Conservation (phyloP, 371 early-diverging fungal genomes). For the Rozella allomycis region DNA sequence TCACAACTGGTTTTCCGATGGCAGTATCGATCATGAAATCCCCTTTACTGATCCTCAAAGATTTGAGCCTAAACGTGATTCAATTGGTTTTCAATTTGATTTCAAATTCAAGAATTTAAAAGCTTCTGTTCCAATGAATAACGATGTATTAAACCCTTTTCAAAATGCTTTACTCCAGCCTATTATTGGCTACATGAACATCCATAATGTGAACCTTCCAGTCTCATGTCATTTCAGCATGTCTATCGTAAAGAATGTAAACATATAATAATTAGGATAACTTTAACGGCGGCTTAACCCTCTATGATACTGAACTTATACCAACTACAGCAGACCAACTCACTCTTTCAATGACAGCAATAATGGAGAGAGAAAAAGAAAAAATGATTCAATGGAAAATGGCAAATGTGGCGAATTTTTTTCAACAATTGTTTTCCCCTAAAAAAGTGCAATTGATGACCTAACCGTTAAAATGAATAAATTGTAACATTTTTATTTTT, state of each 20-base stretch:
- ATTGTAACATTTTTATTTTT: too few species aligned
- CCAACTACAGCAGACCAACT: too few species aligned
- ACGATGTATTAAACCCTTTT: conserved; percentile 40
- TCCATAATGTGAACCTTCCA: conserved; percentile 59
- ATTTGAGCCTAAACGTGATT: background rate
- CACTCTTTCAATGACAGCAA: too few species aligned
- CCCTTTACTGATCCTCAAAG: conserved; percentile 4
- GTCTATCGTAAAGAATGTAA: conserved; percentile 28
- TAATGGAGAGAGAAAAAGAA: too few species aligned
- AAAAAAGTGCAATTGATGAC: too few species aligned
- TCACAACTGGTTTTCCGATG: conserved; percentile 1
- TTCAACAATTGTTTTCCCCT: too few species aligned
- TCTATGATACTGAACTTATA: conserved; percentile 61
- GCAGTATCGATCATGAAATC: conserved; percentile 4
- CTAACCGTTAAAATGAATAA: too few species aligned
- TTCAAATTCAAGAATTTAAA: conserved; percentile 69
- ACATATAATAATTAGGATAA: conserved; percentile 21
- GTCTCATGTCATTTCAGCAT: conserved; percentile 52
- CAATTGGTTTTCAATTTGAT: conserved; percentile 15
- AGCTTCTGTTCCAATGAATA: conserved; percentile 58
- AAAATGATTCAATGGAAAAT: too few species aligned
- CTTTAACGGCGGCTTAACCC: conserved; percentile 81
- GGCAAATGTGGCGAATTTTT: too few species aligned
- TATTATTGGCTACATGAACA: conserved; percentile 81
- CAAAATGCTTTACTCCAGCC: conserved; percentile 63